phyloP scores from a whole-genome alignment of 1,139 yeast species.

The Candida sp. region DNA sequence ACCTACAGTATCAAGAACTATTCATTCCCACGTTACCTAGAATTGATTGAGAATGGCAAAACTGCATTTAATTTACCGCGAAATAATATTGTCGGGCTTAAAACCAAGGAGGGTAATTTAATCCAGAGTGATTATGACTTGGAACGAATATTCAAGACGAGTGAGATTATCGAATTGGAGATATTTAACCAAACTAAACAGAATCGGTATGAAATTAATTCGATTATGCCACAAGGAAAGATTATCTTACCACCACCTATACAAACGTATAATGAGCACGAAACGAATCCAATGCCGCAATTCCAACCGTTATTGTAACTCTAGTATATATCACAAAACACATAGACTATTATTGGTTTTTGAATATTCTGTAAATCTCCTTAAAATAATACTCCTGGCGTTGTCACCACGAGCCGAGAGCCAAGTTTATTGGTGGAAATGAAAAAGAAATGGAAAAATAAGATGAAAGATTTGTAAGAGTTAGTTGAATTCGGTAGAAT shows the following conservation, averaged over 20 bases:
- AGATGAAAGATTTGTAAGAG: no score
- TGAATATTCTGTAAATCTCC: no score
- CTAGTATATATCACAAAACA: slow-evolving; percentile 7
- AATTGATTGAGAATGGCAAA: slow-evolving; percentile 67
- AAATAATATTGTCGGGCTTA: slow-evolving; percentile 17
- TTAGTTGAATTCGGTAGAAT: no score
- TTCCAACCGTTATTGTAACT: slow-evolving; percentile 41
- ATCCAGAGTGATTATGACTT: slow-evolving; percentile 31
- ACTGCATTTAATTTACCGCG: slow-evolving; percentile 54
- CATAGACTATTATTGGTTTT: no score
- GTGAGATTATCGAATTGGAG: slow-evolving; percentile 30
- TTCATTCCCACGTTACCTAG: slow-evolving; percentile 68
- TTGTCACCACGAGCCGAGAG: no score
- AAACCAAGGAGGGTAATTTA: slow-evolving; percentile 17
- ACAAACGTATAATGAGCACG: slow-evolving; percentile 19
- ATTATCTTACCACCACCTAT: slow-evolving; percentile 9
- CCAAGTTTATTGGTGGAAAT: no score
- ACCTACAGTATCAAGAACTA: slow-evolving; percentile 55
- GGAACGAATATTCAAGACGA: slow-evolving; percentile 30
- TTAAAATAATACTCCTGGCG: no score
- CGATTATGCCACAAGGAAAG: slow-evolving; percentile 21
- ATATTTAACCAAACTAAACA: slow-evolving; percentile 29
- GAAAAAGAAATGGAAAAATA: no score
- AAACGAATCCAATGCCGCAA: slow-evolving; percentile 30
- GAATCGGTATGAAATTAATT: slow-evolving; percentile 31